Percentiles rank a stretch among this genome's conserved stretches.
These are phyloP conservation scores for Pistacia integerrima DNA, from an alignment of 345 rosid genomes.

Conservation along the genomic window DNA sequence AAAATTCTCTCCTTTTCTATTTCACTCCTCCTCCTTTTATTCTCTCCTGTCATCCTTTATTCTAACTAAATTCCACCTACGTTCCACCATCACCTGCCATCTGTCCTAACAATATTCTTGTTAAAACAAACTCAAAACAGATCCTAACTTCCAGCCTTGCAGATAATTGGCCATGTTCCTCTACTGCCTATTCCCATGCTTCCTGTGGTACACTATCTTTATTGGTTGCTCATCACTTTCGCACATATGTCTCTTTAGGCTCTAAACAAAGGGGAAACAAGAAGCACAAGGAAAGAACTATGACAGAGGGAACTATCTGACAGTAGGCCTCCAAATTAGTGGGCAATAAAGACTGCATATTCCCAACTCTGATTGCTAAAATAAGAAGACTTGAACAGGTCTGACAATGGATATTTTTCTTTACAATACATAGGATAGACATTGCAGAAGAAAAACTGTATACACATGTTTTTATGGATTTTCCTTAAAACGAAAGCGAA, in stretches of 20 bases:
- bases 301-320: background rate
- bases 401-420: background rate
- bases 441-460: background rate
- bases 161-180: no score
- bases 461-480: background rate
- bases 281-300: conserved; percentile 22
- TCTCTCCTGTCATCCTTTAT: no score
- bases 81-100: no score
- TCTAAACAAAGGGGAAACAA: background rate
- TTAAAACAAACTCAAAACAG: no score
- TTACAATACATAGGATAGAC: background rate
- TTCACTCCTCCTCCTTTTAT: no score
- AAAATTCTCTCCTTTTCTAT: no score
- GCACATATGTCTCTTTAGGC: background rate
- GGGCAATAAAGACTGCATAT: background rate
- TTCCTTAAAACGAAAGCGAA: background rate
- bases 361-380: background rate
- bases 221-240: no score
- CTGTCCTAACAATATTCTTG: no score
- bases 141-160: no score
- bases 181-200: no score
- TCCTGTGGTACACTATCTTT: no score
- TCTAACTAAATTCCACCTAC: no score
- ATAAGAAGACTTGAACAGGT: background rate
- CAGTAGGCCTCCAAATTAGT: background rate